Evolutionary conservation across 108 stramenopile species (phyloP).

Genomic region (Stephanodiscus minutulus): DNA sequence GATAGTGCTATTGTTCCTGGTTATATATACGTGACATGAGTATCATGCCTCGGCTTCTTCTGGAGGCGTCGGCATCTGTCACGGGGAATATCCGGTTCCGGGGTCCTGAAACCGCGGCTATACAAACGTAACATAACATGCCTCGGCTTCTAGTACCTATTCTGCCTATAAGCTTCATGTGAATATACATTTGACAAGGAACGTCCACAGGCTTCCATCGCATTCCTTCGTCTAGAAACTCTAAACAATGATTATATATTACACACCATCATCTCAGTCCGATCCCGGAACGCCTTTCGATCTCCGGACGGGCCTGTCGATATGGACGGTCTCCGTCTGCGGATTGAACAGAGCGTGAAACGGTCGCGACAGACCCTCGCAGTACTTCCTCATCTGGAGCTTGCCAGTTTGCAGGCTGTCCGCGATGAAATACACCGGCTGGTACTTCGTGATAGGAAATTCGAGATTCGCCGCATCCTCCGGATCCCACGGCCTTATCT

Average conservation of each 20-base stretch:
- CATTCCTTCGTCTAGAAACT: not conserved
- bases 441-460: slow-evolving; percentile 97
- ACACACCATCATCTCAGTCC: not conserved
- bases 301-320: slow-evolving; percentile 83
- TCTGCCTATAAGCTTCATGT: too few relatives aligned
- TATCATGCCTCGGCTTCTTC: too few relatives aligned
- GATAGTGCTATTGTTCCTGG: slow-evolving; percentile 74
- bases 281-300: slow-evolving; percentile 38
- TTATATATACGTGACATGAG: slow-evolving; percentile 77
- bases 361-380: slow-evolving; percentile 83
- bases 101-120: too few relatives aligned
- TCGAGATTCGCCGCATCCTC: slow-evolving; percentile 82
- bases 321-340: slow-evolving; percentile 79
- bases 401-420: slow-evolving; percentile 89
- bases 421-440: slow-evolving; percentile 95
- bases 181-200: too few relatives aligned
- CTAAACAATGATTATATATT: not conserved
- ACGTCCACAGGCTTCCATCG: too few relatives aligned
- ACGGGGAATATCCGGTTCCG: too few relatives aligned
- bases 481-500: slow-evolving; percentile 93
- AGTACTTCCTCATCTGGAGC: slow-evolving; percentile 83
- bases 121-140: too few relatives aligned
- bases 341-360: slow-evolving; percentile 92
- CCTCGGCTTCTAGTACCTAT: too few relatives aligned
- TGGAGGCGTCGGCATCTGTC: too few relatives aligned